phyloP scores from a whole-genome alignment of 495 filamentous ascomycete genomes.

The Xylona heveae region DNA sequence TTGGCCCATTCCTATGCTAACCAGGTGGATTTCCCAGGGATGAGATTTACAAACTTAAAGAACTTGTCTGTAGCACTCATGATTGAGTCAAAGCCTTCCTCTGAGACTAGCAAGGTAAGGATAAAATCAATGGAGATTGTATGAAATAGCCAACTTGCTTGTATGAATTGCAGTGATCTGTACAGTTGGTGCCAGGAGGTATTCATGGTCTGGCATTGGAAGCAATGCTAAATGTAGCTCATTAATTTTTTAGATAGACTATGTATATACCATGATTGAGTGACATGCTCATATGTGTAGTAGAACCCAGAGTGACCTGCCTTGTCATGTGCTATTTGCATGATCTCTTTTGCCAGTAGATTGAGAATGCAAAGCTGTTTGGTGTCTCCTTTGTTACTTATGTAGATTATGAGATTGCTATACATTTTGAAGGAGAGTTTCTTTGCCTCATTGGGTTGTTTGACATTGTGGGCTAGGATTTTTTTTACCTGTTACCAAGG shows the following conservation, averaged over 20 bases:
- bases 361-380: slow-evolving; percentile 4
- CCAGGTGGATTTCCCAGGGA: slow-evolving; percentile 1
- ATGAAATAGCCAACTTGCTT: slow-evolving; percentile 3
- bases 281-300: slow-evolving; percentile 1
- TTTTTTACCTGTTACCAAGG: no score
- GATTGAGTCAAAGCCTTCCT: background rate
- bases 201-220: slow-evolving; percentile 2
- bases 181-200: slow-evolving; percentile 2
- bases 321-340: slow-evolving; percentile 4
- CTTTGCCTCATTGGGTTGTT: no score
- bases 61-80: slow-evolving; percentile 5
- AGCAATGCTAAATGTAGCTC: slow-evolving; percentile 5
- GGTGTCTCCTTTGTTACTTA: no score
- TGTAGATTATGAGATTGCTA: no score
- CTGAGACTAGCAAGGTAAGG: background rate
- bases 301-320: slow-evolving; percentile 2
- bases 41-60: background rate
- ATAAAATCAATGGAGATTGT: slow-evolving; percentile 7
- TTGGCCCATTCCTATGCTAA: background rate
- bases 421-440: no score
- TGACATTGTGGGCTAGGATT: no score
- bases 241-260: background rate
- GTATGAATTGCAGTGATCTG: slow-evolving; percentile 2
- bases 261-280: slow-evolving; percentile 1
- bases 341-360: background rate